phyloP scores from a whole-genome alignment of 2,329 filamentous ascomycete species.

The Apiospora rasikravindrae region DNA sequence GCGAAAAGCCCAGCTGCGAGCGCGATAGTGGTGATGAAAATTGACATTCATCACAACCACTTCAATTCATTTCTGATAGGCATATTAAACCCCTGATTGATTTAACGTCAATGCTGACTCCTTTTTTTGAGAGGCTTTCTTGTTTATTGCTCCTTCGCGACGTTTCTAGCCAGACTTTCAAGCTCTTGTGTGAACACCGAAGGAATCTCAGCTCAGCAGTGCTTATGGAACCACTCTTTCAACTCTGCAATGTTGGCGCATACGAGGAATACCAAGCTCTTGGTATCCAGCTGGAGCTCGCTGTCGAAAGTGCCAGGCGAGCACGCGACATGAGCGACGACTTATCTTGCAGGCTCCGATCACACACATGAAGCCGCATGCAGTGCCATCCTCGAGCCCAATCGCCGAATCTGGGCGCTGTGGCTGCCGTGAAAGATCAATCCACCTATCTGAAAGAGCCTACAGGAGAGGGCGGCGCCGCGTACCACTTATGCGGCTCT shows the following conservation, averaged over 20 bases:
- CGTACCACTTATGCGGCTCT: conserved; percentile 50
- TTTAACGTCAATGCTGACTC: not conserved
- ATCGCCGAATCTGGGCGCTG: conserved; percentile 43
- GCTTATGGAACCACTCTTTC: conserved; percentile 30
- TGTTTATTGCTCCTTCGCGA: too few species aligned
- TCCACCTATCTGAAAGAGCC: conserved; percentile 59
- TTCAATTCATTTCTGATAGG: not conserved
- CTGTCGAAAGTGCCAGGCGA: conserved; percentile 40
- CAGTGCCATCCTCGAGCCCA: not conserved
- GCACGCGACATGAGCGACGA: conserved; percentile 38
- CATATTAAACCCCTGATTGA: not conserved
- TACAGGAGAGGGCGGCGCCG: conserved; percentile 57
- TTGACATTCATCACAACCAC: not conserved
- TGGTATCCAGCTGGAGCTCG: conserved; percentile 34
- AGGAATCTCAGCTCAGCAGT: not conserved
- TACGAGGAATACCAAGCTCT: conserved; percentile 40
- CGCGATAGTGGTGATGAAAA: too few species aligned
- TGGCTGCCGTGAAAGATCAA: conserved; percentile 61
- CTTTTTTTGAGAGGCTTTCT: too few species aligned
- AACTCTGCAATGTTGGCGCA: conserved; percentile 41
- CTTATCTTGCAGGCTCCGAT: not conserved
- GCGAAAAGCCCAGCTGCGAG: not conserved
- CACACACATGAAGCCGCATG: not conserved
- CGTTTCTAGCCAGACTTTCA: too few species aligned
- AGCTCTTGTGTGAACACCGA: too few species aligned